These are phyloP conservation scores for Hypoxylon trugodes DNA, from an alignment of 495 filamentous ascomycete genomes.

Conservation along the genomic window DNA sequence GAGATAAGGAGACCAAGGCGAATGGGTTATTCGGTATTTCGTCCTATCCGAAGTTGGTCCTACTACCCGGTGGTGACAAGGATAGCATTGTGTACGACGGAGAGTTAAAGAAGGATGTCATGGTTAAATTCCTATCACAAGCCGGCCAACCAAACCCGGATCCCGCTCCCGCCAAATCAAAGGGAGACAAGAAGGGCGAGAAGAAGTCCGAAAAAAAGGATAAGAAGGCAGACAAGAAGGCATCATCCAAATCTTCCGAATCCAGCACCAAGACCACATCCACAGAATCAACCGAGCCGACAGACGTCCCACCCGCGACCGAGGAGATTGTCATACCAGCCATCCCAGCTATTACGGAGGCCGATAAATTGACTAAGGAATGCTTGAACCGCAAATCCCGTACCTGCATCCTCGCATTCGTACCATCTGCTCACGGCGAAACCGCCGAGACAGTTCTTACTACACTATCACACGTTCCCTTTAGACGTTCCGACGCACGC, in stretches of 20 bases:
- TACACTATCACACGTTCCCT: constrained; percentile 76
- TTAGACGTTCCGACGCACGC: constrained; percentile 71
- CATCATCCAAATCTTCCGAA: constrained; percentile 54
- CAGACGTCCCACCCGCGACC: constrained; percentile 53
- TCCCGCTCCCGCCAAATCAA: constrained; percentile 64
- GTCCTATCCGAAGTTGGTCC: constrained; percentile 80
- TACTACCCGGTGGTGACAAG: constrained; percentile 77
- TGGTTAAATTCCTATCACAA: constrained; percentile 85
- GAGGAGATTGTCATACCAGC: constrained; percentile 56
- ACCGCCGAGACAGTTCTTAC: constrained; percentile 65
- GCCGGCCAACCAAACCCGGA: constrained; percentile 78
- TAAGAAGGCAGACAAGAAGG: constrained; percentile 61
- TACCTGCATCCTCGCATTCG: constrained; percentile 86
- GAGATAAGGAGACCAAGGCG: constrained; percentile 79
- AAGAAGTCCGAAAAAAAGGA: constrained; percentile 61
- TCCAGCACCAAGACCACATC: constrained; percentile 49
- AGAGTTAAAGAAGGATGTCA: constrained; percentile 83
- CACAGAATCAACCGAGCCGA: constrained; percentile 50
- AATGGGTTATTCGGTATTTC: constrained; percentile 77
- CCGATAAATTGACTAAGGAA: constrained; percentile 67
- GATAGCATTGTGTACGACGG: constrained; percentile 80
- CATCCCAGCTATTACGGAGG: constrained; percentile 60
- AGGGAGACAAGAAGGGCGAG: constrained; percentile 59
- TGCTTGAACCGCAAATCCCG: constrained; percentile 80
- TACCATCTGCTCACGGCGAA: constrained; percentile 65